phyloP scores from a whole-genome alignment of 495 filamentous ascomycete species.

The Podospora pseudoanserina region DNA sequence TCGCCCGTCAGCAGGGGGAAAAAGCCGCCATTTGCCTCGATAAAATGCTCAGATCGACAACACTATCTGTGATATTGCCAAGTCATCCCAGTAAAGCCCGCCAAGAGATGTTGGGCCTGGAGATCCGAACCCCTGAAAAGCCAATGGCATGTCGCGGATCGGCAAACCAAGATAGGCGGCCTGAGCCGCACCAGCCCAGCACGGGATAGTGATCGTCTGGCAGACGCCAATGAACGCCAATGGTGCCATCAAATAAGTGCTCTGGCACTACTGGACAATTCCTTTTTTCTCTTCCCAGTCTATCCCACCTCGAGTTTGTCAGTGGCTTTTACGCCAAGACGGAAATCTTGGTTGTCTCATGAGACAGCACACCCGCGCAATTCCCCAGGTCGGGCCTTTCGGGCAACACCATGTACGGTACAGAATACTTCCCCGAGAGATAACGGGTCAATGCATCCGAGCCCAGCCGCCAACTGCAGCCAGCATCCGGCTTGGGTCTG shows the following conservation, averaged over 20 bases:
- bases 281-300: not conserved
- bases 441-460: conserved; percentile 7
- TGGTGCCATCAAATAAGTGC: not conserved
- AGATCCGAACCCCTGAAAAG: not conserved
- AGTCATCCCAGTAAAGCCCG: conserved; percentile 2
- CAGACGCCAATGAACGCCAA: not conserved
- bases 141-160: not conserved
- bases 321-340: not conserved
- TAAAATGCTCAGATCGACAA: not conserved
- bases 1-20: not conserved
- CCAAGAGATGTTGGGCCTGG: conserved; percentile 2
- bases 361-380: not conserved
- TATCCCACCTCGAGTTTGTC: not conserved
- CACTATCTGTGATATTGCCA: conserved; percentile 8
- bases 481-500: not conserved
- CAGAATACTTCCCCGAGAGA: not conserved
- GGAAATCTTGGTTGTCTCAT: conserved; percentile 2
- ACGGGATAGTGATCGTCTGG: not conserved
- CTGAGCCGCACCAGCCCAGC: not conserved
- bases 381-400: conserved; percentile 7
- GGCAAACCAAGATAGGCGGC: not conserved
- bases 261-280: not conserved
- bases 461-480: not conserved
- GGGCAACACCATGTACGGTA: conserved; percentile 5
- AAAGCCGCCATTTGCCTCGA: not conserved